A percentile compares a stretch with the other conserved stretches of the same genome.
These are phyloP conservation scores for Secale cereale DNA, from an alignment of 176 grass and related monocot species.

Conservation along the genomic window DNA sequence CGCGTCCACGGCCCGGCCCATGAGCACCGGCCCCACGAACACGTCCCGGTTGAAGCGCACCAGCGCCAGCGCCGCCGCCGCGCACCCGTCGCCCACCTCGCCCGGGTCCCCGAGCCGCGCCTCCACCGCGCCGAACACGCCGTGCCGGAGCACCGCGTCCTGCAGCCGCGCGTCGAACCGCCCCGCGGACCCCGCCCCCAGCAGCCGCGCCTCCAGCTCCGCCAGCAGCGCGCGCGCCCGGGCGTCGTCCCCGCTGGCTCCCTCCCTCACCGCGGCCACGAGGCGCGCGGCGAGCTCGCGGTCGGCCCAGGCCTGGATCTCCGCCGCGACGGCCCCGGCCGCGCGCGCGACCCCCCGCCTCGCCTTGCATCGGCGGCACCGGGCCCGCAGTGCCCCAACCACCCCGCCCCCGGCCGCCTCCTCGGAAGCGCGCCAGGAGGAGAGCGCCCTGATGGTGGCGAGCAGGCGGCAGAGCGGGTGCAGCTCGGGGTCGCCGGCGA, in stretches of 20 bases:
- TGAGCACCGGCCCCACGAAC: slow-evolving; percentile 76
- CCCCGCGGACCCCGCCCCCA: slow-evolving; percentile 25
- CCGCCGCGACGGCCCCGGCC: slow-evolving; percentile 30
- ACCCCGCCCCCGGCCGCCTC: background rate
- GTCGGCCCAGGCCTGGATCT: slow-evolving; percentile 85
- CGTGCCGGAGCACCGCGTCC: slow-evolving; percentile 57
- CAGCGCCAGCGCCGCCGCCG: slow-evolving; percentile 51
- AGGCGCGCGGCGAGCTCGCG: slow-evolving; percentile 49
- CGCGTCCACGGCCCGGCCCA: slow-evolving; percentile 59
- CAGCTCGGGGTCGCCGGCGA: slow-evolving; percentile 48
- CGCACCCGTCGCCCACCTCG: slow-evolving; percentile 53
- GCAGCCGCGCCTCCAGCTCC: slow-evolving; percentile 40
- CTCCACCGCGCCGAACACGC: slow-evolving; percentile 63
- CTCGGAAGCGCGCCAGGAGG: background rate
- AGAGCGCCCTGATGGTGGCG: slow-evolving; percentile 30
- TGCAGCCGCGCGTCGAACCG: slow-evolving; percentile 73
- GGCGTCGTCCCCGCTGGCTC: background rate
- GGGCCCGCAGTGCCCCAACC: background rate
- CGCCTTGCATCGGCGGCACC: background rate
- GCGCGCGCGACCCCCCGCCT: slow-evolving; percentile 27
- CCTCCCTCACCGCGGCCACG: slow-evolving; percentile 40
- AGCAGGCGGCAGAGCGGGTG: slow-evolving; percentile 33
- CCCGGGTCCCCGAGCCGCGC: slow-evolving; percentile 36
- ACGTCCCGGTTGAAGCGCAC: slow-evolving; percentile 94
- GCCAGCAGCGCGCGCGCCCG: slow-evolving; percentile 25